Evolutionary conservation across 305 asterid genomes (phyloP).

Genomic region (Petunia hybrid): DNA sequence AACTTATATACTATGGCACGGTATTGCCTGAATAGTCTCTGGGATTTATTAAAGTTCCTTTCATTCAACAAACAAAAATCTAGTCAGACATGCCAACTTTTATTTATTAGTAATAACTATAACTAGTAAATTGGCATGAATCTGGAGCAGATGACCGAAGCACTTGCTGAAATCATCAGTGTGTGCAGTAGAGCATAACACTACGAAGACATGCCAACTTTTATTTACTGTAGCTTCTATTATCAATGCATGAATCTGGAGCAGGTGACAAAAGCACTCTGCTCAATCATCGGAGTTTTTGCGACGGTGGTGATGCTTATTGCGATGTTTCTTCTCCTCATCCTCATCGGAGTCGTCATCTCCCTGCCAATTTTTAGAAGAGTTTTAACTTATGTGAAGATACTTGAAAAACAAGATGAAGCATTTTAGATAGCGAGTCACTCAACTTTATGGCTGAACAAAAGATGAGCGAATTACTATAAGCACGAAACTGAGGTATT

Average conservation of each 20-base stretch:
- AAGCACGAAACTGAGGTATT: neutral
- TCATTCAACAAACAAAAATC: conserved; percentile 6
- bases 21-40: neutral
- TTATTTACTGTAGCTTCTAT: neutral
- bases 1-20: neutral
- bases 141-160: neutral
- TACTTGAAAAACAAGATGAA: no score
- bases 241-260: conserved; percentile 3
- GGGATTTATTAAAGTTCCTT: neutral
- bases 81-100: neutral
- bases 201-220: neutral
- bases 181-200: conserved; percentile 44
- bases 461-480: neutral
- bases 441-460: neutral
- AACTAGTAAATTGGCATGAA: conserved; percentile 25
- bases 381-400: no score
- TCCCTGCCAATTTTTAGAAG: conserved; percentile 42
- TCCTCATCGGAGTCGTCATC: conserved; percentile 43
- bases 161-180: conserved; percentile 39
- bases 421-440: no score
- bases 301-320: conserved; percentile 45
- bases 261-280: neutral
- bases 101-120: neutral
- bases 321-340: conserved; percentile 37
- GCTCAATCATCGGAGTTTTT: conserved; percentile 47